phyloP scores from a whole-genome alignment of 805 yeast species.

The Candida quercuum region DNA sequence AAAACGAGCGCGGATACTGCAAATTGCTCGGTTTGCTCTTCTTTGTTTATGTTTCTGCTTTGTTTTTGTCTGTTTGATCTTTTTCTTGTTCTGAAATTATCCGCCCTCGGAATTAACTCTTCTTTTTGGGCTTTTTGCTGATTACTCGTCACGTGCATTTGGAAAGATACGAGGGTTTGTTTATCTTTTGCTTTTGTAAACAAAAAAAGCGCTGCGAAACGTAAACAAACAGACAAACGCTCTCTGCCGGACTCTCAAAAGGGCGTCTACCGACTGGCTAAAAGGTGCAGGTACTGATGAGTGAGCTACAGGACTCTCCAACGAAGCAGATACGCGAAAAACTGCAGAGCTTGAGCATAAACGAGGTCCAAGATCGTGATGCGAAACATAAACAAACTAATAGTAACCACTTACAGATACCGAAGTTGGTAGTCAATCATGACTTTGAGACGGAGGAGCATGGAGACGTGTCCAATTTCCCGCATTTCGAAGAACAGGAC shows the following conservation, averaged over 20 bases:
- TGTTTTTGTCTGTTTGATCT: no score
- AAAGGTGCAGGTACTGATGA: no score
- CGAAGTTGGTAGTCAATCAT: conserved; percentile 6
- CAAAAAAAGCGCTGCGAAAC: not conserved
- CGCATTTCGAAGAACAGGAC: conserved; percentile 5
- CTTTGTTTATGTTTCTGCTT: no score
- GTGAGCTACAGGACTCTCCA: conserved; percentile 7
- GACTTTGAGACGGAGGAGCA: conserved; percentile 14
- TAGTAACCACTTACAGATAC: conserved; percentile 8
- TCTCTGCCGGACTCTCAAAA: no score
- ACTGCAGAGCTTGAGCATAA: conserved; percentile 8
- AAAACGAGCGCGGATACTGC: no score
- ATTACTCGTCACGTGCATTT: not conserved
- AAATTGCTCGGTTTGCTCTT: no score
- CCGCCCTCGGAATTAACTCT: no score
- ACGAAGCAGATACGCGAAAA: conserved; percentile 13
- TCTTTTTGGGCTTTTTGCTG: no score
- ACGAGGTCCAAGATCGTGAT: conserved; percentile 1
- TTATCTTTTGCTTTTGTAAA: not conserved
- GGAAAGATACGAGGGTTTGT: no score
- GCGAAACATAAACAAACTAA: not conserved
- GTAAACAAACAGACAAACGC: conserved; percentile 1
- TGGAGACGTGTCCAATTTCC: not conserved
- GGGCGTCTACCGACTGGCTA: no score
- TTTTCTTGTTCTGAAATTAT: no score